phyloP scores from a whole-genome alignment of 768 basidiomycete genomes.

The Serendipita indica region DNA sequence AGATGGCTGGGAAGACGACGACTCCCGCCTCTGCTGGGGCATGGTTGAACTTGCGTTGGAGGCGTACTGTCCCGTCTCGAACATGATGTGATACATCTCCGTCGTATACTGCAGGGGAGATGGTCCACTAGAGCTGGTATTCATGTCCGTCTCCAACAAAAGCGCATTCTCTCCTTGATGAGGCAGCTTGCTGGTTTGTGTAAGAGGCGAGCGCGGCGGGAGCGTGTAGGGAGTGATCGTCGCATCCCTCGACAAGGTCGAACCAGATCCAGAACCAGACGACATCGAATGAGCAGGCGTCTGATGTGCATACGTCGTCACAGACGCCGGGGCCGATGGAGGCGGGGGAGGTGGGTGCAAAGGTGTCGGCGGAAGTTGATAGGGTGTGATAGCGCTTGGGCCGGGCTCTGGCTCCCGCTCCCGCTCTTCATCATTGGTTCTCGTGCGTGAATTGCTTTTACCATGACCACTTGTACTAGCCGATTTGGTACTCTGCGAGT shows the following conservation, averaged over 20 bases:
- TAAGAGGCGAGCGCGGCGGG: no score
- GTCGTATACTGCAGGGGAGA: neutral
- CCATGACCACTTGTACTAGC: neutral
- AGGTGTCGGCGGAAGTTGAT: neutral
- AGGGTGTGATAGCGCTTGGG: neutral
- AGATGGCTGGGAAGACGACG: no score
- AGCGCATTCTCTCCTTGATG: no score
- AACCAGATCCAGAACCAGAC: neutral
- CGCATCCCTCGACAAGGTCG: neutral
- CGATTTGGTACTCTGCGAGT: neutral
- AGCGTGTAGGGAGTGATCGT: neutral
- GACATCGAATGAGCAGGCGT: neutral
- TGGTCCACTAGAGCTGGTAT: neutral
- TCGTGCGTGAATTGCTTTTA: neutral
- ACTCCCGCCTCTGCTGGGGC: no score
- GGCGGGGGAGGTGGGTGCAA: neutral
- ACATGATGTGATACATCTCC: slow-evolving; percentile 1
- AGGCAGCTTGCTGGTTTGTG: no score
- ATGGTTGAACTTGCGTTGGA: no score
- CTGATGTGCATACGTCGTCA: neutral
- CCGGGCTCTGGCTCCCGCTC: neutral
- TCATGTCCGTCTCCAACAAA: neutral
- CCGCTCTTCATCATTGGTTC: neutral
- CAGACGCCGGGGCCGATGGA: neutral
- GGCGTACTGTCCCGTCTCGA: neutral